Evolutionary conservation across 148 eudicot genomes (phyloP).

Genomic region (Cornus suecica): DNA sequence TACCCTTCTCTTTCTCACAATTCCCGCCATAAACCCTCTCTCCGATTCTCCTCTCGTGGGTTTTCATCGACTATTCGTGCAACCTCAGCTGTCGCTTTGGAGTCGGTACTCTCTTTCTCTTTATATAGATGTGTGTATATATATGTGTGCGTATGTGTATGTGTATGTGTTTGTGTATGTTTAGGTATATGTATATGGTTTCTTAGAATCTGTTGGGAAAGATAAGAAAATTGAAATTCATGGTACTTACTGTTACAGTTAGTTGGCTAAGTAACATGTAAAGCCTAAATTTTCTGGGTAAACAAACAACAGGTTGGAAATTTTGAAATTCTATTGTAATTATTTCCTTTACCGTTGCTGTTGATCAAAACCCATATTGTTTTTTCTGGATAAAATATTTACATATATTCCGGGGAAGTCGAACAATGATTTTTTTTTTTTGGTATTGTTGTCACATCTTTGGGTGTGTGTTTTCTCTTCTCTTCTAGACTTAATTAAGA

Average conservation of each 20-base stretch:
- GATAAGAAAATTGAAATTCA: not conserved
- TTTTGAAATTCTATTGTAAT: not conserved
- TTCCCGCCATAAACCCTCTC: conserved; percentile 22
- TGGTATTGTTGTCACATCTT: not conserved
- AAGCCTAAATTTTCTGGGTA: not conserved
- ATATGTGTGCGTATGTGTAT: not conserved
- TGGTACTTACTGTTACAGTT: not conserved
- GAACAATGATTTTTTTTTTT: too few species aligned
- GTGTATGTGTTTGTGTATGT: not conserved
- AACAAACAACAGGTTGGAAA: not conserved
- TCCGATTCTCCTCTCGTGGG: conserved; percentile 4
- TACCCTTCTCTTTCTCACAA: conserved; percentile 20
- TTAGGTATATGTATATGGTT: not conserved
- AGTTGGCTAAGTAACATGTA: too few species aligned
- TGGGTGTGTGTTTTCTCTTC: too few species aligned
- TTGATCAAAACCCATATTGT: not conserved
- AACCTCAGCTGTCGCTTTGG: conserved; percentile 26
- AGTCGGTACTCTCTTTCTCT: conserved; percentile 17
- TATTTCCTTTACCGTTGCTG: too few species aligned
- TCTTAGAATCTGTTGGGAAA: not conserved
- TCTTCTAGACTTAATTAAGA: too few species aligned
- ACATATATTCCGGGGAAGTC: too few species aligned
- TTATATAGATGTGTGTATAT: not conserved
- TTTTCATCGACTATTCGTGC: conserved; percentile 29
- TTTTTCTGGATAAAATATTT: too few species aligned